These are phyloP conservation scores for Chamaecrista fasciculata DNA, from an alignment of 306 rosid species.

Conservation along the genomic window DNA sequence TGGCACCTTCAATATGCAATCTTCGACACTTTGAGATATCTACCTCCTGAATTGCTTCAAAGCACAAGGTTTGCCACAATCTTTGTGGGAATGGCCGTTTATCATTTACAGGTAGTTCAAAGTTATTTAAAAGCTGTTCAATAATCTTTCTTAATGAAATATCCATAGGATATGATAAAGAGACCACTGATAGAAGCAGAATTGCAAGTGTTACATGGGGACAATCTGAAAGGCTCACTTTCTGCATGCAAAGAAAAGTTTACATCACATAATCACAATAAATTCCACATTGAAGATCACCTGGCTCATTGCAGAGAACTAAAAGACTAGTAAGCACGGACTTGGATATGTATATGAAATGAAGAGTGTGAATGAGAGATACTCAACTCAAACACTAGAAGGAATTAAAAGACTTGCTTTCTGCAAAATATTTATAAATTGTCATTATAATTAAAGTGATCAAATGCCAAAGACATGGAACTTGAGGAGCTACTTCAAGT, in stretches of 20 bases:
- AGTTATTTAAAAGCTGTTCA: conserved; percentile 30
- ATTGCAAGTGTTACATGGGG: conserved; percentile 64
- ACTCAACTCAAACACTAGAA: conserved; percentile 29
- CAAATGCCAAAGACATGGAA: conserved; percentile 29
- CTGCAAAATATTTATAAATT: conserved; percentile 14
- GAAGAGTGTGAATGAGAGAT: conserved; percentile 19
- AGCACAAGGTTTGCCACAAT: conserved; percentile 39
- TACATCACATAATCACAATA: conserved; percentile 30
- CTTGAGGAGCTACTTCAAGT: neutral
- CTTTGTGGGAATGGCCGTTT: conserved; percentile 25
- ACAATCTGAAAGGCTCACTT: conserved; percentile 66
- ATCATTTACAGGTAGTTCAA: conserved; percentile 38
- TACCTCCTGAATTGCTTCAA: conserved; percentile 67
- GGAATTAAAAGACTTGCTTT: neutral
- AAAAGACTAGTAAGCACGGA: conserved; percentile 17
- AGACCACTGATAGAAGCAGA: conserved; percentile 60
- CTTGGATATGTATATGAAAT: conserved; percentile 18
- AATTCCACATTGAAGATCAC: conserved; percentile 9
- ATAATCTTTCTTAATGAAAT: conserved; percentile 40
- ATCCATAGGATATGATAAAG: conserved; percentile 45
- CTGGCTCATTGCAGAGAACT: conserved; percentile 14
- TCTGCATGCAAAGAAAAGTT: conserved; percentile 55
- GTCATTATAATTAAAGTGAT: neutral
- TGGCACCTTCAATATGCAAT: conserved; percentile 53
- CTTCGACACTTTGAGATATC: conserved; percentile 72